Percentiles rank a stretch among this genome's conserved stretches.
Evolutionary conservation across 495 filamentous ascomycete species (phyloP).

Genomic region (Lophiotrema nucula): DNA sequence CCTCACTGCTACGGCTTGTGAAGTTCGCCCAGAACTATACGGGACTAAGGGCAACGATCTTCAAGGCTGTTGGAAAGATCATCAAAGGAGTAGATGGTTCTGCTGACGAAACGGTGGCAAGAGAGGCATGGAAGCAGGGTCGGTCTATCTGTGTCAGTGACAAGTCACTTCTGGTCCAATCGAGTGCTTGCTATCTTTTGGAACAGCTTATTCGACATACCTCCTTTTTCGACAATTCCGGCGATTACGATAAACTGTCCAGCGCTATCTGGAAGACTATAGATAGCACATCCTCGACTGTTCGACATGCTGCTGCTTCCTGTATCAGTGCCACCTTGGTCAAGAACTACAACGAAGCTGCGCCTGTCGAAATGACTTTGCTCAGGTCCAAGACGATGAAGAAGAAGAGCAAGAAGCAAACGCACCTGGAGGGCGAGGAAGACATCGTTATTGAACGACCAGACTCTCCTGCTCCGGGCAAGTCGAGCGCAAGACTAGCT

Average conservation of each 20-base stretch:
- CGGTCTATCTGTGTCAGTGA: slow-evolving; percentile 73
- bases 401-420: slow-evolving; percentile 71
- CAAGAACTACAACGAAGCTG: slow-evolving; percentile 70
- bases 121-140: slow-evolving; percentile 91
- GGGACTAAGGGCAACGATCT: slow-evolving; percentile 79
- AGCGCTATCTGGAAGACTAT: slow-evolving; percentile 77
- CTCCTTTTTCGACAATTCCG: slow-evolving; percentile 80
- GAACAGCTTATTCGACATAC: slow-evolving; percentile 70
- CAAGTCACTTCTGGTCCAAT: slow-evolving; percentile 78
- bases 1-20: slow-evolving; percentile 70
- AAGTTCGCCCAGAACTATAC: slow-evolving; percentile 79
- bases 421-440: slow-evolving; percentile 69
- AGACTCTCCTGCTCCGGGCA: slow-evolving; percentile 70
- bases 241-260: slow-evolving; percentile 85
- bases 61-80: slow-evolving; percentile 74
- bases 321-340: slow-evolving; percentile 76
- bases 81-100: slow-evolving; percentile 67
- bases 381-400: slow-evolving; percentile 69
- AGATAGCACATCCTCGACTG: slow-evolving; percentile 69
- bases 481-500: slow-evolving; percentile 62
- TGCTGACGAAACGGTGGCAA: slow-evolving; percentile 78
- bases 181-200: slow-evolving; percentile 76
- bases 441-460: slow-evolving; percentile 71
- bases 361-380: slow-evolving; percentile 45
- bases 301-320: slow-evolving; percentile 83